Base-by-base conservation (phyloP, 768 basidiomycete genomes). In the Terana coerulea region DNA sequence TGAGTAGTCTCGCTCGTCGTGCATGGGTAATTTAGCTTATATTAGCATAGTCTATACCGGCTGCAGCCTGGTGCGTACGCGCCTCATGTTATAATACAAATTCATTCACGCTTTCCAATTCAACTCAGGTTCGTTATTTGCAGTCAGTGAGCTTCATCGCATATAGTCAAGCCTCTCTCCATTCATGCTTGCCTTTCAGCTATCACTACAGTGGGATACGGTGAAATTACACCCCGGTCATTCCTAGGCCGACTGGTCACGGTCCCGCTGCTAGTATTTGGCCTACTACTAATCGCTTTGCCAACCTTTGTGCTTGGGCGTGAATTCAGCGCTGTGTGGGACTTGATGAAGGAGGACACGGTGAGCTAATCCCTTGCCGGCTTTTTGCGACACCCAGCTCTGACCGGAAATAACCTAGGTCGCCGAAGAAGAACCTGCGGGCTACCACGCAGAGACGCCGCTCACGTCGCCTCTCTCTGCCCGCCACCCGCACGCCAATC, bases 241-340 rank as follows among this genome's bases (percentile, higher is more conserved):
- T 84, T 88, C 66, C 74, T 95, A n/a, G 93, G 93, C 0, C 84
- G 91, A 2, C 72, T 95, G 30, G 73, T 95, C 58, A 92, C 93
- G 0, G 71, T 95, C 1, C 93, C 93, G 0, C 77, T 97, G 17
- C 81, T 97, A 42, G 77, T 91, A 11, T 95, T 91, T 59, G 93
- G 93, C 2, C 75, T 95, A 9, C 75, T 97, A 0, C 75, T 95
- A 35, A 93, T 97, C 62, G 94, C 93, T 0, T 76, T 95, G 4
- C 93, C 93, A 6, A 88, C 84, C 61, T 95, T 97, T 62, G 93
- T 97, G 1, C 80, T 97, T 12, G 93, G 93, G 0, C 72, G 92
- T 31, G 92, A 97, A 64, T 97, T 97, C 65, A 91, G 90, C 53
- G 72, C 85, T 11, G 89, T 94, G 1, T 97, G 92, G 88, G 91